Percentiles rank a stretch among this genome's conserved stretches.
phyloP scores from a whole-genome alignment of 371 early-diverging fungal species.

The Mucor velutinosus region DNA sequence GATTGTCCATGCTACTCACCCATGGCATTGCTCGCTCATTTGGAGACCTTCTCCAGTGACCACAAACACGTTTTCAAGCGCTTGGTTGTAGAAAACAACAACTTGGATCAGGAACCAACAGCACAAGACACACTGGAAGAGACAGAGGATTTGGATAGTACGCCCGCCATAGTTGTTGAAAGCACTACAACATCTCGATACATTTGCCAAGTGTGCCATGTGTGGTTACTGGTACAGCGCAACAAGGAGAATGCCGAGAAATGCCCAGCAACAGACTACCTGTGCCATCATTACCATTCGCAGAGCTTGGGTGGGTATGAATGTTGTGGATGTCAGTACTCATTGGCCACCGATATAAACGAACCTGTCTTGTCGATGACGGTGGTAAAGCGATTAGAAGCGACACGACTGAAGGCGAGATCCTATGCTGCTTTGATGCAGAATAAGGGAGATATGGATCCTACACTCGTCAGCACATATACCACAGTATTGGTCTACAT shows the following conservation, averaged over 20 bases:
- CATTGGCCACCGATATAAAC: conserved; percentile 3
- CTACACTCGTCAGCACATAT: conserved; percentile 34
- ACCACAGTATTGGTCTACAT: conserved; percentile 32
- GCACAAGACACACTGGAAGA: not conserved
- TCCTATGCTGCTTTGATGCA: conserved; percentile 23
- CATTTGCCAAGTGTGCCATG: conserved; percentile 21
- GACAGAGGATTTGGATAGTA: not conserved
- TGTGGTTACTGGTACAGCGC: conserved; percentile 13
- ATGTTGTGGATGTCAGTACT: conserved; percentile 39
- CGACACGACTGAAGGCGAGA: conserved; percentile 17
- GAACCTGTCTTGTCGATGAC: conserved; percentile 23
- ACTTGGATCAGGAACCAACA: not conserved
- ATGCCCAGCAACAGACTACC: conserved; percentile 19
- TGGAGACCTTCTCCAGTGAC: conserved; percentile 15
- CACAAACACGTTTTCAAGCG: conserved; percentile 25
- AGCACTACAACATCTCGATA: not conserved
- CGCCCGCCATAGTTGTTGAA: not conserved
- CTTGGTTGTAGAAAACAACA: not conserved
- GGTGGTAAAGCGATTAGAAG: conserved; percentile 15
- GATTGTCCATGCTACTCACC: conserved; percentile 10
- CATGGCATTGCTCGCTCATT: conserved; percentile 9
- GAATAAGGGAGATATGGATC: conserved; percentile 11
- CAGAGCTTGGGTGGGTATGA: conserved; percentile 3
- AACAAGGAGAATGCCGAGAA: not conserved
- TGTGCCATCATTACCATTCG: conserved; percentile 41